These are phyloP conservation scores for Penicillium psychrosexuale DNA, from an alignment of 2,329 filamentous ascomycete genomes.

Conservation along the genomic window DNA sequence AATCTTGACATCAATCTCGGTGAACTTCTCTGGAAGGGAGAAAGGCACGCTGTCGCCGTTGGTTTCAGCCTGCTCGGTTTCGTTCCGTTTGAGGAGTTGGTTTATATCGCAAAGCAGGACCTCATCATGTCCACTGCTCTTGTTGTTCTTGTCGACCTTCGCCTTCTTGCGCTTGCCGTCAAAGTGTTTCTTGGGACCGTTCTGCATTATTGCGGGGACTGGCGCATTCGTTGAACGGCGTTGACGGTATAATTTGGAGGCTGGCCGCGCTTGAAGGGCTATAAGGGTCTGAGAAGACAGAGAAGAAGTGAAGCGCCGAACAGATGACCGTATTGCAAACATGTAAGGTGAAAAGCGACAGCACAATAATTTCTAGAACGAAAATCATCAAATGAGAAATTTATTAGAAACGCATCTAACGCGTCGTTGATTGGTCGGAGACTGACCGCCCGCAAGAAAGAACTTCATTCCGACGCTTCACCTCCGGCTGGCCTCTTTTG, in stretches of 20 bases:
- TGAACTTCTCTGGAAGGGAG: conserved; percentile 62
- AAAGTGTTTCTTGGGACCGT: conserved; percentile 25
- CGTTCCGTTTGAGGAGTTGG: conserved; percentile 34
- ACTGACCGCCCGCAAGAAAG: conserved; percentile 28
- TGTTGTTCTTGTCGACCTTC: conserved; percentile 57
- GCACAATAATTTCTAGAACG: conserved; percentile 9
- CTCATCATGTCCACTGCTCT: conserved; percentile 63
- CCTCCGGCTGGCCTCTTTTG: conserved; percentile 14
- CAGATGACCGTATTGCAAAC: conserved; percentile 17
- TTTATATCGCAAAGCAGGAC: conserved; percentile 64
- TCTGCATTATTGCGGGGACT: conserved; percentile 28
- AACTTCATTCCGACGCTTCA: conserved; percentile 26
- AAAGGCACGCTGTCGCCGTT: conserved; percentile 26
- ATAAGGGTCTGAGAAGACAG: background rate
- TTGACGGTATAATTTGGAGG: conserved; percentile 6
- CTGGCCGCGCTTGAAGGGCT: conserved; percentile 5
- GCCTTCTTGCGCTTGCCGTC: conserved; percentile 43
- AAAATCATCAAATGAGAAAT: conserved; percentile 21
- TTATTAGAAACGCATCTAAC: conserved; percentile 26
- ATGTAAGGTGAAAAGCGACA: conserved; percentile 17
- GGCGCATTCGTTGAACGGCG: conserved; percentile 18
- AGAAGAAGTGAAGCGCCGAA: conserved; percentile 11
- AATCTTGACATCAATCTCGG: conserved; percentile 80
- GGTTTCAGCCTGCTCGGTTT: conserved; percentile 24
- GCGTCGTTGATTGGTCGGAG: conserved; percentile 18